These are phyloP conservation scores for Lachnellula hyalina DNA, from an alignment of 2,329 filamentous ascomycete species.

Conservation along the genomic window DNA sequence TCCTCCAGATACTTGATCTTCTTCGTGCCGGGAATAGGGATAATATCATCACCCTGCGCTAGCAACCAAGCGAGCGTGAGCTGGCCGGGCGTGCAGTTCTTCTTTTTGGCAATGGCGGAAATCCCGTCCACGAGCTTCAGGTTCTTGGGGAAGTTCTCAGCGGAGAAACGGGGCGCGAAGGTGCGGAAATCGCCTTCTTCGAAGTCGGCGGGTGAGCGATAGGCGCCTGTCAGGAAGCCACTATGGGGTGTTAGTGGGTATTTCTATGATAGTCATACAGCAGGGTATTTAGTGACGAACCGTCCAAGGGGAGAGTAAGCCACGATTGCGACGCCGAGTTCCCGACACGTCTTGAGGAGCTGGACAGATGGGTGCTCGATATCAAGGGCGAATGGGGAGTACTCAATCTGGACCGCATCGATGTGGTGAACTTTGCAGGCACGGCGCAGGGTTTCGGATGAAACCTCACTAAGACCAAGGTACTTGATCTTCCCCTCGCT, in stretches of 20 bases:
- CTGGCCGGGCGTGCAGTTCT: slow-evolving; percentile 50
- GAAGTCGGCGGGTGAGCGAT: background rate
- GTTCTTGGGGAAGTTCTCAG: slow-evolving; percentile 52
- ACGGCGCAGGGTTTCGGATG: slow-evolving; percentile 44
- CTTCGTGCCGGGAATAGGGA: slow-evolving; percentile 53
- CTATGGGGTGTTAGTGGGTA: slow-evolving; percentile 1
- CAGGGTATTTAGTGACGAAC: background rate
- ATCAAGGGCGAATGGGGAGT: slow-evolving; percentile 48
- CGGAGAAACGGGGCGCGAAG: slow-evolving; percentile 45
- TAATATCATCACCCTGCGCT: slow-evolving; percentile 53
- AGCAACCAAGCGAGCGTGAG: slow-evolving; percentile 60
- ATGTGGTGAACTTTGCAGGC: slow-evolving; percentile 45
- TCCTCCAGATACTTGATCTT: slow-evolving; percentile 43
- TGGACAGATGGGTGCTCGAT: slow-evolving; percentile 48
- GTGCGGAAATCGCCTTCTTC: slow-evolving; percentile 25
- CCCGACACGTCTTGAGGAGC: slow-evolving; percentile 48
- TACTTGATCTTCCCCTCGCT: slow-evolving; percentile 51
- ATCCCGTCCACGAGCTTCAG: slow-evolving; percentile 48
- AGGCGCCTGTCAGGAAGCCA: slow-evolving; percentile 23
- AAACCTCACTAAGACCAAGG: slow-evolving; percentile 49
- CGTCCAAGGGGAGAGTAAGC: slow-evolving; percentile 55
- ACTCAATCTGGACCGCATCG: slow-evolving; percentile 48
- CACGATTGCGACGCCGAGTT: slow-evolving; percentile 52
- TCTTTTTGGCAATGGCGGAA: slow-evolving; percentile 43
- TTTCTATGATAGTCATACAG: slow-evolving; percentile 37